Evolutionary conservation across 805 yeast species (phyloP).

Genomic region (Starmerella ratchasimensis): DNA sequence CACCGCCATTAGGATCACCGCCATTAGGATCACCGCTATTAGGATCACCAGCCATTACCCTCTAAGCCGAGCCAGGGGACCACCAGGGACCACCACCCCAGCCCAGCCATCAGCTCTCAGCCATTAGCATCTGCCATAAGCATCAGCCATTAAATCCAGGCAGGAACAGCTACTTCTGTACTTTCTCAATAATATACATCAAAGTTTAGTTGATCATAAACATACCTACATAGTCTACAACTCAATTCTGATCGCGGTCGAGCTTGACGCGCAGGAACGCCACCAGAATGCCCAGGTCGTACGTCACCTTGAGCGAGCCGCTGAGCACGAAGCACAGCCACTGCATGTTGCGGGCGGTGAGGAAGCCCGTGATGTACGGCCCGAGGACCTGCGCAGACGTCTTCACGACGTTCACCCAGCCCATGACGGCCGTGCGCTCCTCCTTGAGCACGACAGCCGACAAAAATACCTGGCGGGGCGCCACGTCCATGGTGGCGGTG

Average conservation of each 20-base stretch:
- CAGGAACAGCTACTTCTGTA: no score
- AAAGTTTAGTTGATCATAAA: no score
- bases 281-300: slow-evolving; percentile 26
- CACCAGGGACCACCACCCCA: no score
- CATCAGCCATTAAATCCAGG: no score
- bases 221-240: no score
- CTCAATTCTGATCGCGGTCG: slow-evolving; percentile 8
- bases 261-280: slow-evolving; percentile 15
- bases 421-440: slow-evolving; percentile 68
- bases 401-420: slow-evolving; percentile 71
- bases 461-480: slow-evolving; percentile 69
- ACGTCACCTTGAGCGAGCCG: slow-evolving; percentile 26
- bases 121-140: no score
- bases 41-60: no score
- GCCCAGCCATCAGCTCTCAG: no score
- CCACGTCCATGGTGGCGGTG: slow-evolving; percentile 72
- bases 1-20: no score
- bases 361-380: slow-evolving; percentile 58
- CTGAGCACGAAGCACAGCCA: slow-evolving; percentile 27
- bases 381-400: slow-evolving; percentile 72
- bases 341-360: slow-evolving; percentile 35
- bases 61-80: no score
- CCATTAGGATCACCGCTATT: no score
- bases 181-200: no score
- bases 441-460: slow-evolving; percentile 49